Base-by-base conservation (phyloP, 1,284 basidiomycete genomes). In the Schizopora paradoxa region DNA sequence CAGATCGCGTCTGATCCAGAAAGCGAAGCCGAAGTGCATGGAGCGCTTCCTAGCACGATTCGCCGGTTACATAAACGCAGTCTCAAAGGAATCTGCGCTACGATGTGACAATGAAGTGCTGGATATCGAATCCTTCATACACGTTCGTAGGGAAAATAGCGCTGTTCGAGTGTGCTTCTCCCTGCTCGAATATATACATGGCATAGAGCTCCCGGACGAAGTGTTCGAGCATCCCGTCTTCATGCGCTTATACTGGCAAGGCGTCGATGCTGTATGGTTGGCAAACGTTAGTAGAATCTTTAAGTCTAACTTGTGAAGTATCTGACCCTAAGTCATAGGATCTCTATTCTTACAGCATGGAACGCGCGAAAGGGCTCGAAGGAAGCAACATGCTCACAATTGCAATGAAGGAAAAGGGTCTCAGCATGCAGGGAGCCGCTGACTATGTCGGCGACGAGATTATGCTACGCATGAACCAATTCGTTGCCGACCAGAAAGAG, bases 331-430 rank as follows among this genome's bases (percentile, higher is more conserved):
- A 38, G 8, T 22, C 14, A 4, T 45, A 83, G 82, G 82, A 85
- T 45, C 65, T 84, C 8, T 84, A 83, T 56, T 84, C 80, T 5
- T 85, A 83, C 61, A 75, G 82, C 58, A 76, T 81, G 71, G 82
- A 86, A 56, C 76, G 82, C 56, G 72, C 76, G 2, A 80, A 76
- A 59, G 82, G 79, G 14, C 75, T 77, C 47, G 70, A 66, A 11
- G 74, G 73, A 36, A 81, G 43, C 33, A 85, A 85, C 56, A 67
- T 82, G 51, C 66, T 86, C 31, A 79, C 79, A 2, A 77, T 84
- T 27, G 69, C 81, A 39, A 81, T 83, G 77, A 65, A 73, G 47
- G 68, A 73, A 41, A 69, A 70, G 39, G 56, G 62, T 19, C 60
- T 75, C 43, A 63, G 66, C 46, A 62, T 82, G 18, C 82, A 84